These are phyloP conservation scores for Funneliformis caledonium DNA, from an alignment of 371 early-diverging fungal genomes.

Conservation along the genomic window DNA sequence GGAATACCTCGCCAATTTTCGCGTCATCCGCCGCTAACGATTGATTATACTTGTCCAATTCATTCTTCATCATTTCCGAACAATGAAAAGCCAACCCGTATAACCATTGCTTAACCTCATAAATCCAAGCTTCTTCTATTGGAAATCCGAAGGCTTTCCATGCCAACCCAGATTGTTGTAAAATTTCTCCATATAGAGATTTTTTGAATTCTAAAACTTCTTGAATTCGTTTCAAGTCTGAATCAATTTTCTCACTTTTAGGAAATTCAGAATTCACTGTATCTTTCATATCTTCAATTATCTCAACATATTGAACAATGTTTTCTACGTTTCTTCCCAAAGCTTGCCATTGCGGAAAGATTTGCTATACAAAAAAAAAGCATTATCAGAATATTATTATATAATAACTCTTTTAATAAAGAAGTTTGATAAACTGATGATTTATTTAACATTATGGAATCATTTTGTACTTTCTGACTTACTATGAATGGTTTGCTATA, in stretches of 20 bases:
- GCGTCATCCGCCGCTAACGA: neutral
- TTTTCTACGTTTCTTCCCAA: conserved; percentile 21
- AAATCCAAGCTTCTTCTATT: conserved; percentile 1
- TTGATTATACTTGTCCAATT: conserved; percentile 22
- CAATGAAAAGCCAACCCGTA: neutral
- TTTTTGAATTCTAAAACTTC: conserved; percentile 27
- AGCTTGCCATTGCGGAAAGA: conserved; percentile 30
- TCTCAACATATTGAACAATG: conserved; percentile 37
- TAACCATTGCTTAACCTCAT: conserved; percentile 14
- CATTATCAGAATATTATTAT: neutral
- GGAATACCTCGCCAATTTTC: neutral
- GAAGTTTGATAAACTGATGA: too few species aligned
- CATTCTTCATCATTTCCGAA: conserved; percentile 9
- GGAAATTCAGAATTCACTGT: conserved; percentile 16
- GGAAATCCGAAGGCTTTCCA: conserved; percentile 19
- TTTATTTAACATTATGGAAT: too few species aligned
- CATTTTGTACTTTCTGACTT: neutral
- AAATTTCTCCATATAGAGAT: conserved; percentile 31
- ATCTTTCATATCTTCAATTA: conserved; percentile 34
- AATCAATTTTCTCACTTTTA: conserved; percentile 6
- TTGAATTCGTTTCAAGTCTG: neutral
- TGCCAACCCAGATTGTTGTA: conserved; percentile 13
- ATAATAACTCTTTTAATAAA: neutral
- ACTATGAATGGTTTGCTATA: conserved; percentile 23
- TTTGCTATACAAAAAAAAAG: conserved; percentile 22